A percentile compares a stretch with the other conserved stretches of the same genome.
These are phyloP conservation scores for Tetrahymena elliotti DNA, from an alignment of 73 alveolate species.

Conservation along the genomic window DNA sequence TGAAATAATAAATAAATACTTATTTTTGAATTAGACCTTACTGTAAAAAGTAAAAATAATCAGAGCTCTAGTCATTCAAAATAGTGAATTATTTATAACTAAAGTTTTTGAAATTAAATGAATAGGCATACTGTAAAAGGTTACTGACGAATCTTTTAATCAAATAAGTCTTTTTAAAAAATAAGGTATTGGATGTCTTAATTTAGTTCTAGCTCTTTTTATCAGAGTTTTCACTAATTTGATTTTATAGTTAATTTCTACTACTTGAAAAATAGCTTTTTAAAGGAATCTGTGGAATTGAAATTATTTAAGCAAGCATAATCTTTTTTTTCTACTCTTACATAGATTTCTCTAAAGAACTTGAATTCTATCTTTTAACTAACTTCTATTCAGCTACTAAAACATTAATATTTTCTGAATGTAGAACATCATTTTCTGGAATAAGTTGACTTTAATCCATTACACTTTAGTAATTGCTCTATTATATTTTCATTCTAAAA, in stretches of 20 bases:
- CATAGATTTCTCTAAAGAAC: not conserved
- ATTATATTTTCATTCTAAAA: not conserved
- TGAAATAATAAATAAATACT: not conserved
- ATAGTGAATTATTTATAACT: not conserved
- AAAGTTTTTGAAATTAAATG: not conserved
- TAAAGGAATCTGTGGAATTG: not conserved
- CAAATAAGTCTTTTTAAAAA: not conserved
- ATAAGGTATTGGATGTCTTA: not conserved
- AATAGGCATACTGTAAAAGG: not conserved
- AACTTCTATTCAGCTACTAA: not conserved
- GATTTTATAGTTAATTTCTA: not conserved
- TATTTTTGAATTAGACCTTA: not conserved
- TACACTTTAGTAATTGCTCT: not conserved
- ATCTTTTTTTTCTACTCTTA: not conserved
- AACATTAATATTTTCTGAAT: not conserved
- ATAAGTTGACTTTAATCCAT: not conserved
- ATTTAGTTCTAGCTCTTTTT: not conserved
- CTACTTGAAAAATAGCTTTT: not conserved
- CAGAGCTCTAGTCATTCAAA: not conserved
- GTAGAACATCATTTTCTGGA: not conserved
- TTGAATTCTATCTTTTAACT: not conserved
- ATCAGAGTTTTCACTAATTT: not conserved
- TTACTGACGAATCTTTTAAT: not conserved
- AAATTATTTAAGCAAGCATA: not conserved
- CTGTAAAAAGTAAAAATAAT: not conserved